Percentiles rank a stretch among this genome's conserved stretches.
Evolutionary conservation across 352 stramenopile genomes (phyloP).

Genomic region (Thalassiosira pacifica): DNA sequence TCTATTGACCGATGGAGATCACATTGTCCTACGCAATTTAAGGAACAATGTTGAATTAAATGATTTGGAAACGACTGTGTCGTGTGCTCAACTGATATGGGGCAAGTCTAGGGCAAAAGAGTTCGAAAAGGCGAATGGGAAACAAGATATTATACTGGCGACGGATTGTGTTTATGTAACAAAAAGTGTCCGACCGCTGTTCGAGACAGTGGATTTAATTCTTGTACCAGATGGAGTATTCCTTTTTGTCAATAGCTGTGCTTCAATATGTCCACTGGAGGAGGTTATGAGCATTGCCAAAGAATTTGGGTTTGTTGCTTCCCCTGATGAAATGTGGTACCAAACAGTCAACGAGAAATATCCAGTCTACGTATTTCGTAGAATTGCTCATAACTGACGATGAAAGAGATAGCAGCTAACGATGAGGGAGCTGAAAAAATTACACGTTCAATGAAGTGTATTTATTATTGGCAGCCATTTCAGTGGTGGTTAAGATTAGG

Average conservation of each 20-base stretch:
- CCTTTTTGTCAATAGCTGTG: slow-evolving; percentile 32
- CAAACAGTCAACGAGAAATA: neutral
- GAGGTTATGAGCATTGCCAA: slow-evolving; percentile 13
- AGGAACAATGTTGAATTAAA: slow-evolving; percentile 30
- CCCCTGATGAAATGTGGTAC: slow-evolving; percentile 18
- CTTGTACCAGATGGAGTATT: slow-evolving; percentile 14
- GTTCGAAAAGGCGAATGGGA: slow-evolving; percentile 25
- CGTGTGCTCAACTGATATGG: slow-evolving; percentile 46
- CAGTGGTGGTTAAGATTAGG: no score
- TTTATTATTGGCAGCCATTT: no score
- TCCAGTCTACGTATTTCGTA: slow-evolving; percentile 22
- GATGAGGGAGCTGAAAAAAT: no score
- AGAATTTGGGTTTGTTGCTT: slow-evolving; percentile 28
- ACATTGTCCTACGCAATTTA: slow-evolving; percentile 22
- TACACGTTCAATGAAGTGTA: no score
- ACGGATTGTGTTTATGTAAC: slow-evolving; percentile 38
- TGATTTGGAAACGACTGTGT: slow-evolving; percentile 6
- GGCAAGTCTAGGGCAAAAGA: slow-evolving; percentile 14
- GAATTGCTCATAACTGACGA: no score
- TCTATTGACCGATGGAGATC: slow-evolving; percentile 41
- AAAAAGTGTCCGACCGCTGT: slow-evolving; percentile 22
- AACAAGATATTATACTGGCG: slow-evolving; percentile 31
- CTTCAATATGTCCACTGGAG: slow-evolving; percentile 26
- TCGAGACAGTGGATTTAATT: slow-evolving; percentile 20
- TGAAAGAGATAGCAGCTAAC: no score